Percentiles rank a stretch among this genome's conserved stretches.
Conservation (phyloP, 495 filamentous ascomycete genomes). For the Hypoxylon fuscum region DNA sequence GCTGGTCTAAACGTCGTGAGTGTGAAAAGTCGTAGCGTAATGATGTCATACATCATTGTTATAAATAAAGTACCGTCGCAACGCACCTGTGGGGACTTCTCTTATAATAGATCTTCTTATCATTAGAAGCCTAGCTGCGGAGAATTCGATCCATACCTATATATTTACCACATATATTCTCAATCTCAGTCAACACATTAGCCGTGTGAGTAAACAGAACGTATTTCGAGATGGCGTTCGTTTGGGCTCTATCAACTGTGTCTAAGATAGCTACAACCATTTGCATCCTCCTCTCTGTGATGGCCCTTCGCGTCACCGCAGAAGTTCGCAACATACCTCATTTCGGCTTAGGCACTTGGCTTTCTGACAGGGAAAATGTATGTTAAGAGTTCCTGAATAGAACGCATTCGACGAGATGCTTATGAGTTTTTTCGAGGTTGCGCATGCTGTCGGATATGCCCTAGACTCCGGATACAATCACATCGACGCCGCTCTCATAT, state of each 20-base stretch:
- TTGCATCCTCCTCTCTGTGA: slow-evolving; percentile 1
- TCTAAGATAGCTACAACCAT: not conserved
- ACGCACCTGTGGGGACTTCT: too few relatives aligned
- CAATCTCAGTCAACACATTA: not conserved
- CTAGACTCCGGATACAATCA: slow-evolving; percentile 67
- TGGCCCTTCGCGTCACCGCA: not conserved
- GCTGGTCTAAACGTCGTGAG: slow-evolving; percentile 11
- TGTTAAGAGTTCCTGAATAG: not conserved
- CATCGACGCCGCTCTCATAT: slow-evolving; percentile 58
- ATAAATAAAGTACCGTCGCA: slow-evolving; percentile 15
- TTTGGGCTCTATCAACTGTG: not conserved
- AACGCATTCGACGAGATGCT: not conserved
- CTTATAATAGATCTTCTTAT: too few relatives aligned
- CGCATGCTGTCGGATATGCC: slow-evolving; percentile 44
- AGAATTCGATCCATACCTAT: not conserved
- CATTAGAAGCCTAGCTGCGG: not conserved
- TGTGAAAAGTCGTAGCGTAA: slow-evolving; percentile 12
- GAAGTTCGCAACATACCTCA: slow-evolving; percentile 49
- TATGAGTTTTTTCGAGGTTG: slow-evolving; percentile 14
- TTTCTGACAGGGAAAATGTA: slow-evolving; percentile 29
- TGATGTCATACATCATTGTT: slow-evolving; percentile 36
- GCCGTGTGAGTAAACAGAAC: not conserved
- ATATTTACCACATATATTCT: not conserved
- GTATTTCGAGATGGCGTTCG: slow-evolving; percentile 3
- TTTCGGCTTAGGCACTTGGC: slow-evolving; percentile 63